A percentile compares a stretch with the other conserved stretches of the same genome.
phyloP scores from a whole-genome alignment of 352 stramenopile species.

The Thraustochytrium sp. region DNA sequence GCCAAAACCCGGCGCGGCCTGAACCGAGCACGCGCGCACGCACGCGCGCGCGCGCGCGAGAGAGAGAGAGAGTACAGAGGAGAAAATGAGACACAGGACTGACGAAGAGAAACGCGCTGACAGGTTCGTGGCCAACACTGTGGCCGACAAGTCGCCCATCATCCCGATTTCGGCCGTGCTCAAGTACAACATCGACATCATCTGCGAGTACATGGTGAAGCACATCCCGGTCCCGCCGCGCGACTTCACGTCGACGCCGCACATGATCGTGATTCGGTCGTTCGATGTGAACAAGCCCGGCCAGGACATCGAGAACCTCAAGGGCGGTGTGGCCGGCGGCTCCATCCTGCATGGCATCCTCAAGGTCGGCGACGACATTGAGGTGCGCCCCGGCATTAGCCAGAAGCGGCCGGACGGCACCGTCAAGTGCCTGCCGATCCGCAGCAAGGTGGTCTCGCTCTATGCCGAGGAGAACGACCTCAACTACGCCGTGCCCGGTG shows the following conservation, averaged over 20 bases:
- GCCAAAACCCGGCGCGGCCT: not conserved
- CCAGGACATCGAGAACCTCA: constrained; percentile 94
- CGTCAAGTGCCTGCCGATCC: constrained; percentile 80
- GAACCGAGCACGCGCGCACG: not conserved
- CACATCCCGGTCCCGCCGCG: constrained; percentile 94
- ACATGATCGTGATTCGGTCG: constrained; percentile 98
- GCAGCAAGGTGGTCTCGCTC: constrained; percentile 89
- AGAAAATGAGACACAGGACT: not conserved
- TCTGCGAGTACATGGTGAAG: constrained; percentile 99
- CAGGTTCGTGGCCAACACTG: constrained; percentile 79
- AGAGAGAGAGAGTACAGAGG: not conserved
- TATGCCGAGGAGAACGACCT: constrained; percentile 99
- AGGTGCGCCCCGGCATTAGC: constrained; percentile 97
- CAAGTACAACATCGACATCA: constrained; percentile 99
- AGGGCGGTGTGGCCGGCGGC: constrained; percentile 76
- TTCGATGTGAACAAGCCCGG: constrained; percentile 99
- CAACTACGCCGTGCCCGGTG: constrained; percentile 96
- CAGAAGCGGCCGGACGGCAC: constrained; percentile 93
- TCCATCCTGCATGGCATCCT: constrained; percentile 95
- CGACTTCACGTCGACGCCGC: constrained; percentile 94
- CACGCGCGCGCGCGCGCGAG: not conserved
- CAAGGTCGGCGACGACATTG: constrained; percentile 93
- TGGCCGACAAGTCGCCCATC: constrained; percentile 94
- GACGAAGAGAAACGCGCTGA: too few species aligned
- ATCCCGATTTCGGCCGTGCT: constrained; percentile 98